Percentiles rank a stretch among this genome's conserved stretches.
Conservation (phyloP, 176 grass and related monocot species). For the Alopecurus myosuroides region DNA sequence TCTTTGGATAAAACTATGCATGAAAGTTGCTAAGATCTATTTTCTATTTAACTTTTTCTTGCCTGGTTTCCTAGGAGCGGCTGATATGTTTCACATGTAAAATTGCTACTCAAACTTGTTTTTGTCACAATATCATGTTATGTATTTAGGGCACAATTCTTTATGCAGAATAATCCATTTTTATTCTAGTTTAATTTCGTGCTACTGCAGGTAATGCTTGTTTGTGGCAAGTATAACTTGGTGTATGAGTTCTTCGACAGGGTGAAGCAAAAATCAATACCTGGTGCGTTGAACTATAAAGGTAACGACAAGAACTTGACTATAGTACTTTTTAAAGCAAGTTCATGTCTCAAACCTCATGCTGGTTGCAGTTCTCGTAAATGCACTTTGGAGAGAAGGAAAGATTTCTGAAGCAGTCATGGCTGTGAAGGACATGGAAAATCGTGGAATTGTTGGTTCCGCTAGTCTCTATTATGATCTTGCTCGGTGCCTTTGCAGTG, state of each 20-base stretch:
- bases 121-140: slow-evolving; percentile 8
- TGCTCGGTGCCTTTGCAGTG: slow-evolving; percentile 92
- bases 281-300: slow-evolving; percentile 89
- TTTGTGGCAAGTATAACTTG: slow-evolving; percentile 89
- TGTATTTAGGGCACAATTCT: background rate
- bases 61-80: background rate
- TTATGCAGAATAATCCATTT: slow-evolving; percentile 10
- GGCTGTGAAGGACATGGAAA: slow-evolving; percentile 96
- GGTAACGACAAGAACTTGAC: slow-evolving; percentile 38
- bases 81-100: background rate
- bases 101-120: background rate
- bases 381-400: slow-evolving; percentile 93
- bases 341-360: slow-evolving; percentile 5
- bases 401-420: slow-evolving; percentile 75
- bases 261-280: slow-evolving; percentile 62
- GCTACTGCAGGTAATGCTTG: slow-evolving; percentile 80
- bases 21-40: background rate
- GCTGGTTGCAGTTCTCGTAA: slow-evolving; percentile 68
- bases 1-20: background rate
- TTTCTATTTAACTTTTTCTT: background rate
- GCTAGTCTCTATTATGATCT: slow-evolving; percentile 97
- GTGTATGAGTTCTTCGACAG: slow-evolving; percentile 94
- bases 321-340: background rate
- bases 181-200: slow-evolving; percentile 12
- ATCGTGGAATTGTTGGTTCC: slow-evolving; percentile 79